Conservation (phyloP, 805 yeast species). For the Maudiozyma barnettii region DNA sequence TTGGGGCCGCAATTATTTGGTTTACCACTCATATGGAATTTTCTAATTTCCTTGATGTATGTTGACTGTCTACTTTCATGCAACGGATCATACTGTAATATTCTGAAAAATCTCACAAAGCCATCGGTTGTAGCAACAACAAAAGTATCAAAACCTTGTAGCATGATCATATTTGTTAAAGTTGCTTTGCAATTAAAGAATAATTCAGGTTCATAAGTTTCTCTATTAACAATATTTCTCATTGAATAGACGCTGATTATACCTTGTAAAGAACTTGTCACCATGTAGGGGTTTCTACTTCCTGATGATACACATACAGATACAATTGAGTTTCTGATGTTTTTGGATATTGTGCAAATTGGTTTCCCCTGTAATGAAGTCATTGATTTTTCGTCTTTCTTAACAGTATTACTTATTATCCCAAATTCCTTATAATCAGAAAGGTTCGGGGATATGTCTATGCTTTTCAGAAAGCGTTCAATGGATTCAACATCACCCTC, state of each 20-base stretch:
- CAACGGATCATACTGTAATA: constrained; percentile 22
- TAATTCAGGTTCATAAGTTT: constrained; percentile 40
- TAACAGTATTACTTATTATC: constrained; percentile 3
- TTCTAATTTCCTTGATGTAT: constrained; percentile 17
- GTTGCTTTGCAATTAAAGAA: constrained; percentile 40
- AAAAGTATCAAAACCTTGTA: constrained; percentile 48
- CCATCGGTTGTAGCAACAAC: constrained; percentile 40
- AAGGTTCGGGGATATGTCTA: constrained; percentile 47
- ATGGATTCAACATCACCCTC: constrained; percentile 60
- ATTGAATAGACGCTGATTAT: constrained; percentile 71
- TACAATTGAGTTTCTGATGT: constrained; percentile 43
- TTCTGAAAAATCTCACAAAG: constrained; percentile 29
- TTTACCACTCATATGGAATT: constrained; percentile 11
- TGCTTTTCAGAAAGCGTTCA: constrained; percentile 41
- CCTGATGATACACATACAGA: constrained; percentile 46
- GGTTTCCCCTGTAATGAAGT: constrained; percentile 34
- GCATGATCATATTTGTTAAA: constrained; percentile 41
- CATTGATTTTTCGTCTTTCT: constrained; percentile 11
- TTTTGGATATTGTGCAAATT: constrained; percentile 59
- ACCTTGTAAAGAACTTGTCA: constrained; percentile 75
- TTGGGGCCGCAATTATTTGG: neutral
- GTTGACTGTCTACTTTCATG: constrained; percentile 7
- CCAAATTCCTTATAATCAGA: constrained; percentile 67
- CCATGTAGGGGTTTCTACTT: constrained; percentile 47
- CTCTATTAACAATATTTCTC: constrained; percentile 50